A percentile compares a stretch with the other conserved stretches of the same genome.
These are phyloP conservation scores for Kodamaea derodonti DNA, from an alignment of 1,139 yeast species.

Conservation along the genomic window DNA sequence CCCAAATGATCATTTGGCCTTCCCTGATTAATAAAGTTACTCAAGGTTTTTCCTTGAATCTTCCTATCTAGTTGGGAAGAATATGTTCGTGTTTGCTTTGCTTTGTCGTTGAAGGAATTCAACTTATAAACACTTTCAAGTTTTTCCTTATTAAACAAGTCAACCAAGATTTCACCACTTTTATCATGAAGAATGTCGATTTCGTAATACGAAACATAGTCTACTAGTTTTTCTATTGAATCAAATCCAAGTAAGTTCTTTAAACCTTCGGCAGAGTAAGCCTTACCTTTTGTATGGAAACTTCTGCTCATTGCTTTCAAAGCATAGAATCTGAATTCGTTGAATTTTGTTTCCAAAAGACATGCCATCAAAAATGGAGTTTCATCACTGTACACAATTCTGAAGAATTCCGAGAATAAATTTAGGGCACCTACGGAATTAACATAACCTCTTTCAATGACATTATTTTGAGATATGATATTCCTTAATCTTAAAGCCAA, in stretches of 20 bases:
- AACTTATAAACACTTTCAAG: constrained; percentile 41
- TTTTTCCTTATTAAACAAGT: constrained; percentile 51
- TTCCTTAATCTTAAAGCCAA: constrained; percentile 68
- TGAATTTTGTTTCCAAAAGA: constrained; percentile 74
- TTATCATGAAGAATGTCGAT: constrained; percentile 40
- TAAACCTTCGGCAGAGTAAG: constrained; percentile 50
- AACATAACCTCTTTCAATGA: constrained; percentile 53
- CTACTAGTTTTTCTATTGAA: constrained; percentile 44
- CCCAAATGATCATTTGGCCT: constrained; percentile 25
- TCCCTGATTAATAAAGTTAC: constrained; percentile 38
- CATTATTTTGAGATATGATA: constrained; percentile 60
- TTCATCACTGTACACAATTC: constrained; percentile 38
- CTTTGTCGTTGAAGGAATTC: constrained; percentile 42
- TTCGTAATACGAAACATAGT: constrained; percentile 64
- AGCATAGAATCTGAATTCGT: constrained; percentile 75
- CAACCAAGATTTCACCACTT: constrained; percentile 42
- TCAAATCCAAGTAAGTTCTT: constrained; percentile 64
- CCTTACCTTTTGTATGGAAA: constrained; percentile 68
- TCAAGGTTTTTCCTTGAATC: constrained; percentile 29
- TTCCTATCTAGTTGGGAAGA: constrained; percentile 51
- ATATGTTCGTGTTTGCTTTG: constrained; percentile 54
- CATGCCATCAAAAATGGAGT: constrained; percentile 75
- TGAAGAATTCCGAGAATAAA: constrained; percentile 64
- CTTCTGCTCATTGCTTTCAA: constrained; percentile 64
- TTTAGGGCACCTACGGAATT: constrained; percentile 61